These are phyloP conservation scores for Phanerodontia chrysosporium DNA, from an alignment of 768 basidiomycete genomes.

Conservation along the genomic window DNA sequence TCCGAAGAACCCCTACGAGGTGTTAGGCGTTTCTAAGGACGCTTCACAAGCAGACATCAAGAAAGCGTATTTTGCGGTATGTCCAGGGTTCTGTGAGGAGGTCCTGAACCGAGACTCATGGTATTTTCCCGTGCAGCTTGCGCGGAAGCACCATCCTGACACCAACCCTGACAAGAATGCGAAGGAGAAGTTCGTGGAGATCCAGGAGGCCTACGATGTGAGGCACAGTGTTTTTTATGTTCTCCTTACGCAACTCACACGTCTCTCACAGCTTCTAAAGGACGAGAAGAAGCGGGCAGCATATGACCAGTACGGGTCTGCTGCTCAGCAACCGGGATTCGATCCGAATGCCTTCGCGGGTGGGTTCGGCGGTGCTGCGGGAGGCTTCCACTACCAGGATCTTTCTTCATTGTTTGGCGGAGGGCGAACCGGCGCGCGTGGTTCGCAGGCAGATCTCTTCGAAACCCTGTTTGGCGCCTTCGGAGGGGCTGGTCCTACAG, in stretches of 20 bases:
- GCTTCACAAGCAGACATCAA: constrained; percentile 88
- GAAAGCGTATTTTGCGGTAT: constrained; percentile 92
- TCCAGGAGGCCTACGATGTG: constrained; percentile 93
- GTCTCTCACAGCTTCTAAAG: constrained; percentile 65
- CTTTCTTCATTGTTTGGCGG: constrained; percentile 60
- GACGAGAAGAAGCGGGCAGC: constrained; percentile 90
- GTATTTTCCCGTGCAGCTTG: constrained; percentile 58
- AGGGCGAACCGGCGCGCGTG: constrained; percentile 20
- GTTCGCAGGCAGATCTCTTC: constrained; percentile 62
- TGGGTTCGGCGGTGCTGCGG: constrained; percentile 36
- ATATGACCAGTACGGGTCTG: constrained; percentile 89
- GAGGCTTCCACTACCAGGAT: constrained; percentile 69
- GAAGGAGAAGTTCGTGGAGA: constrained; percentile 91
- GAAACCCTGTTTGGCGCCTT: constrained; percentile 80
- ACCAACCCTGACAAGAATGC: constrained; percentile 91
- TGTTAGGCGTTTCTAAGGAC: constrained; percentile 84
- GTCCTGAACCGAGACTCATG: constrained; percentile 7
- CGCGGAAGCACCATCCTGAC: constrained; percentile 97
- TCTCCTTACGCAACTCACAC: neutral
- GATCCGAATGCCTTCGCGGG: constrained; percentile 80
- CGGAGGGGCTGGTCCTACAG: constrained; percentile 42
- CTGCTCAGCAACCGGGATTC: constrained; percentile 92
- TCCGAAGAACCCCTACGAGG: constrained; percentile 83
- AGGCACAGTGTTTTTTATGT: constrained; percentile 25
- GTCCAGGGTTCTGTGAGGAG: constrained; percentile 24